Percentiles rank a stretch among this genome's conserved stretches.
These are phyloP conservation scores for Allium fistulosum DNA, from an alignment of 106 monocot species.

Conservation along the genomic window DNA sequence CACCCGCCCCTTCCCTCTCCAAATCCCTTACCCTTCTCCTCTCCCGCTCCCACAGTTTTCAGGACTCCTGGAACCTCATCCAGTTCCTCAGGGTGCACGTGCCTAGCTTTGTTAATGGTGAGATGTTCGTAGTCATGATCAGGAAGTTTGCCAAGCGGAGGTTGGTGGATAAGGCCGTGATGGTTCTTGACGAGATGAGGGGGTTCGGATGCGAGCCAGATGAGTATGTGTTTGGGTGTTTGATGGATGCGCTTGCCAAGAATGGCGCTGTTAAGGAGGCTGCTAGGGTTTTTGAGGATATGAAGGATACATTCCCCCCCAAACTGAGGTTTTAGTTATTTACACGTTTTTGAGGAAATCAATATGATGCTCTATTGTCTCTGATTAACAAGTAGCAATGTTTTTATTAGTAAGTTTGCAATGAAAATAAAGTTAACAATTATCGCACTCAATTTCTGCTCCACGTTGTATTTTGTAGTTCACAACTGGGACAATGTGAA, in stretches of 20 bases:
- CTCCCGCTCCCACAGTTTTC: slow-evolving; percentile 28
- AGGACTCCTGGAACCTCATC: slow-evolving; percentile 29
- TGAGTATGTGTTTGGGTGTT: slow-evolving; percentile 46
- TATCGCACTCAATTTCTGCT: too few relatives aligned
- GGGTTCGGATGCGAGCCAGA: slow-evolving; percentile 36
- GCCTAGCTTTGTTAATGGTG: slow-evolving; percentile 35
- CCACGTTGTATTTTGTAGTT: too few relatives aligned
- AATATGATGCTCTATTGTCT: too few relatives aligned
- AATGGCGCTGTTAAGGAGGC: slow-evolving; percentile 65
- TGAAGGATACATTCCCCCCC: slow-evolving; percentile 54
- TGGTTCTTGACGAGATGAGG: slow-evolving; percentile 82
- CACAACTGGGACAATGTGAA: too few relatives aligned
- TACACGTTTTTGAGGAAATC: too few relatives aligned
- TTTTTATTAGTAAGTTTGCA: too few relatives aligned
- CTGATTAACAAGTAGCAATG: too few relatives aligned
- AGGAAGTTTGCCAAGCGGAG: slow-evolving; percentile 45
- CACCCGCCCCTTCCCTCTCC: slow-evolving; percentile 43
- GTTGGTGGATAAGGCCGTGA: slow-evolving; percentile 46
- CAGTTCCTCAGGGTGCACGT: slow-evolving; percentile 28
- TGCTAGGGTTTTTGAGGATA: slow-evolving; percentile 66
- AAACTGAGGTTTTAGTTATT: slow-evolving; percentile 10
- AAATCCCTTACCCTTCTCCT: slow-evolving; percentile 65
- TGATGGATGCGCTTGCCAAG: slow-evolving; percentile 89
- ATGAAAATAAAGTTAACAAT: too few relatives aligned
- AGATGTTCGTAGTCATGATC: slow-evolving; percentile 63